Base-by-base conservation (phyloP, 257 asterid genomes). In the Gentiana straminea region DNA sequence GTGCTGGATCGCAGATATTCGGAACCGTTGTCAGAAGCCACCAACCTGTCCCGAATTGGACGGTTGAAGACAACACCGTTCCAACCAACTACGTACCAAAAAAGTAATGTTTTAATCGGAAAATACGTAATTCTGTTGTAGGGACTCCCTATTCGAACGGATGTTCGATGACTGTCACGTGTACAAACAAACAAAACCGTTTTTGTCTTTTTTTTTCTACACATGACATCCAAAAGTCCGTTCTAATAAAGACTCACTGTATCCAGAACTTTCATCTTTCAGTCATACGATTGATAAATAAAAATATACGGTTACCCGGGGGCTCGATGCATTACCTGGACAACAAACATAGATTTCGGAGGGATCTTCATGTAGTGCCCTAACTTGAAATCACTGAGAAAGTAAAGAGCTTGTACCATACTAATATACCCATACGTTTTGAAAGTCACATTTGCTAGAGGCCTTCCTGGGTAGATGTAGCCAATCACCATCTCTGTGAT, bases 291-390 rank as follows among this genome's bases (percentile, higher is more conserved):
- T 24, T 24, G 24, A 24, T 24, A 24, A 24, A 24, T 24, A 24
- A 24, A 24, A 24, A 24, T 24, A 24, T 24, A 24, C 24, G 24
- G 24, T 24, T 24, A 24, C 24, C 24, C 24, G 24, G 24, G 0
- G 4, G 3, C 24, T 52, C 12, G 2, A 9, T 33, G 2, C 24
- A 8, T 59, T 54, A 80, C 90, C 86, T 87, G 96, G 13, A 57
- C 94, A 7, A 76, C n/a, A 74, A 84, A 88, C 96, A 88, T 82
- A 37, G 96, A 77, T 58, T 65, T 88, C 2, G 96, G 96, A 47
- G 96, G 95, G 69, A 88, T 76, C 58, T 88, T 87, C 96, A 87
- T 87, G 78, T 87, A 87, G 49, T 80, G 90, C 0, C 96, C 96
- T 34, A 87, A 49, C 44, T 88, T 88, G 64, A 88, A 88, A 57